Conservation (phyloP, 2,329 filamentous ascomycete species). For the Akanthomyces dipterigenus region DNA sequence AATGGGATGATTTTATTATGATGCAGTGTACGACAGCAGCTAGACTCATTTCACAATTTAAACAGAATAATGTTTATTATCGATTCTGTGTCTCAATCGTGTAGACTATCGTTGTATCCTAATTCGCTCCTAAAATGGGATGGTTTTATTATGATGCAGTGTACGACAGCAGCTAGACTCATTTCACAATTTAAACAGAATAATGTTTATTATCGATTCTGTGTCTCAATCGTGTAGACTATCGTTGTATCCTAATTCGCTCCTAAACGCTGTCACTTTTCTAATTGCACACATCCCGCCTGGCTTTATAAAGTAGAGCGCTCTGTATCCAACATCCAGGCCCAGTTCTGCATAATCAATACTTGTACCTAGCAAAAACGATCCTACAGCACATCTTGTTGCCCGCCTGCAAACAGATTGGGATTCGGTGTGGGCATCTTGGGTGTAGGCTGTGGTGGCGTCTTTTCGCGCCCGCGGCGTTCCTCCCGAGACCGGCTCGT, state of each 20-base stretch:
- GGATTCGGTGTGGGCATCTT: conserved; percentile 27
- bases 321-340: neutral
- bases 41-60: neutral
- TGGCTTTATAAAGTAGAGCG: no score
- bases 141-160: no score
- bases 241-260: neutral
- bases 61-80: neutral
- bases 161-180: neutral
- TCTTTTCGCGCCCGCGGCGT: conserved; percentile 22
- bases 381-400: conserved; percentile 29
- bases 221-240: neutral
- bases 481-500: conserved; percentile 29
- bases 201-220: neutral
- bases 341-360: neutral
- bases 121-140: neutral
- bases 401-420: conserved; percentile 27
- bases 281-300: neutral
- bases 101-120: neutral
- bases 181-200: neutral
- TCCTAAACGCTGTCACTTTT: neutral
- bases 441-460: conserved; percentile 35
- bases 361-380: neutral
- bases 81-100: neutral
- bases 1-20: neutral
- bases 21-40: no score